Evolutionary conservation across 352 stramenopile species (phyloP), one percentile per base, ranked within the genome.

Genomic region (Globisporangium cylindrosporum): DNA sequence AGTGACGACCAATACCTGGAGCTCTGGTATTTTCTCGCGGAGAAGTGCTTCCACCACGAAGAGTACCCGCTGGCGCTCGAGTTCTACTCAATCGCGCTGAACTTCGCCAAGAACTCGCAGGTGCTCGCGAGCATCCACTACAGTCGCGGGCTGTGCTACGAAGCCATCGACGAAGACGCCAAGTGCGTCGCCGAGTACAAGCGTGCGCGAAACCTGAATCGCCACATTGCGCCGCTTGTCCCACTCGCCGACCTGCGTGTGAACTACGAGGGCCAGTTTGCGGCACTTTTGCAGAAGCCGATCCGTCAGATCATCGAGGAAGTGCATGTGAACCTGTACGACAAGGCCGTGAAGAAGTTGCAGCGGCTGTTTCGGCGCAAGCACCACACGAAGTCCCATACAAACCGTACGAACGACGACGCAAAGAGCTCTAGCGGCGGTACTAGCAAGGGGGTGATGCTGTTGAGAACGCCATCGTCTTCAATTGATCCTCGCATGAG

Each of bases 1-100:
- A 68, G 43, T 51, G 82, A 91, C 64, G 71, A 80, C 22, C 70
- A 89, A 12, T 88, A 89, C 55, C 68, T 91, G 3, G 72, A 82
- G 10, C 41, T 90, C 18, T 92, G 82, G 82, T 67, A 65, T 12
- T 66, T 67, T 3, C 67, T 92, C 5, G 82, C 84, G 0, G 73
- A 88, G 59, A 91, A 90, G 43, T 89, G 81, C 64, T 90, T 92
- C 25, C 49, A 73, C 20, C 81, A 86, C 15, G 84, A 92, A 67
- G 84, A 91, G 68, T 90, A 90, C 55, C 36, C 73, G 1, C 67
- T 92, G 12, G 82, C 84, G 4, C 60, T 84, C 32, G 82, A 91
- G 29, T 90, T 85, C 41, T 91, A 89, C 64, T 73, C 76, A 0
- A 76, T 87, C 25, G 73, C 84, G 0, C 61, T 86, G 15, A 88